A percentile compares a stretch with the other conserved stretches of the same genome.
Evolutionary conservation across 805 yeast genomes (phyloP).

Genomic region (Pichia deserticola): DNA sequence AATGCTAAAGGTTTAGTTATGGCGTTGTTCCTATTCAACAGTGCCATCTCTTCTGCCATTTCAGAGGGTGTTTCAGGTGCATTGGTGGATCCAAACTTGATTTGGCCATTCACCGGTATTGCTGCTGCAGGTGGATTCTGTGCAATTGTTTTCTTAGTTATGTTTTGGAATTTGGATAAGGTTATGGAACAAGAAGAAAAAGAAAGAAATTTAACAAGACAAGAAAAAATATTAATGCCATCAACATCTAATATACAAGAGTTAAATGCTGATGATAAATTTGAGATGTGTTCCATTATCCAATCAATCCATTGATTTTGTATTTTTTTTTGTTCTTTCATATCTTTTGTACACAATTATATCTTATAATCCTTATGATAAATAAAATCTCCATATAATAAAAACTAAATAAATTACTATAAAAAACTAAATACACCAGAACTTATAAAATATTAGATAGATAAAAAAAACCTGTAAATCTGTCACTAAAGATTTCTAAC

Average conservation of each 20-base stretch:
- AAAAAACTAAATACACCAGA: no score
- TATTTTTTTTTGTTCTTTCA: no score
- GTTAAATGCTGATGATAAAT: background rate
- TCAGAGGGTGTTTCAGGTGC: constrained; percentile 36
- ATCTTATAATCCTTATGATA: no score
- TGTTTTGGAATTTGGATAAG: constrained; percentile 28
- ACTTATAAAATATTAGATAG: no score
- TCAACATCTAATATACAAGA: background rate
- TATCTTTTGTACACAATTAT: no score
- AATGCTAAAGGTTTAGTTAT: constrained; percentile 45
- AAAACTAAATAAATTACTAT: no score
- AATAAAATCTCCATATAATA: no score
- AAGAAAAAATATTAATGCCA: background rate
- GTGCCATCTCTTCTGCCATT: constrained; percentile 42
- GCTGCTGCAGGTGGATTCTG: constrained; percentile 31
- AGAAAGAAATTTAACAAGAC: constrained; percentile 13
- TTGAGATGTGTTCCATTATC: background rate
- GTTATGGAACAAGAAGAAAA: constrained; percentile 20
- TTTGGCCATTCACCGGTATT: constrained; percentile 36
- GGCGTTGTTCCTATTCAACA: constrained; percentile 35
- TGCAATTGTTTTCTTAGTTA: constrained; percentile 23
- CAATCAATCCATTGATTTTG: background rate
- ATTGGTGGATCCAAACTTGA: constrained; percentile 33
- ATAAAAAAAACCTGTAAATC: no score
- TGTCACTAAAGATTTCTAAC: no score